Evolutionary conservation across 176 grass and related monocot genomes (phyloP), one percentile per base, ranked within the genome.

Genomic region (Oryza brachyantha): DNA sequence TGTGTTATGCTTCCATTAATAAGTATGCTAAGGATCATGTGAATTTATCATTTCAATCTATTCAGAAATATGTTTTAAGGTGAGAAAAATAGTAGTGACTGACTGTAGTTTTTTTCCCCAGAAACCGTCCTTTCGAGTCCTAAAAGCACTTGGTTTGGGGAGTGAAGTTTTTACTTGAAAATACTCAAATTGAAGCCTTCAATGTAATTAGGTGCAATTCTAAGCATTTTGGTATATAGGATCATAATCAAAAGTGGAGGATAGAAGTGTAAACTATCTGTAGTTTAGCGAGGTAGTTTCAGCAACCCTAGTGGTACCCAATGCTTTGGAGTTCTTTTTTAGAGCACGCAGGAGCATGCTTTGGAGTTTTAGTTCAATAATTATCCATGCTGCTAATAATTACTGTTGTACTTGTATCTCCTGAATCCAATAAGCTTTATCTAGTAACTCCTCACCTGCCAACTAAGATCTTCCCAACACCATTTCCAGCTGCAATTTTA

Each of bases 401-500:
- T 68, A 16, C 0, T 69, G 7, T 27, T 31, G n/a, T 8, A 46
- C 68, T 27, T 31, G n/a, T 8, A 46, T 74, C 29, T 29, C 27
- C 39, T 61, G 29, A 78, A 72, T 10, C 19, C 27, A 77, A 64
- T 17, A 66, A 83, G 13, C 48, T 31, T 70, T 13, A 52, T 45
- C 61, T 10, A 62, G 11, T 59, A 45, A 59, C 76, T 29, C 68
- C 81, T 85, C 26, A 97, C 94, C 78, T 87, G 50, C 94, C 94
- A 17, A 97, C 69, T 29, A 97, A 75, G 42, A 97, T 93, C 74
- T 89, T 93, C 34, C 88, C 86, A 50, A 93, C 94, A 79, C 94
- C 91, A 84, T 97, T 97, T 52, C 94, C 94, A 35, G 91, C 94
- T 10, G 88, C 94, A 68, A 91, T 91, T 85, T 93, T 97, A 66